Evolutionary conservation across 805 yeast genomes (phyloP).

Genomic region (Saccharomyces jurei): DNA sequence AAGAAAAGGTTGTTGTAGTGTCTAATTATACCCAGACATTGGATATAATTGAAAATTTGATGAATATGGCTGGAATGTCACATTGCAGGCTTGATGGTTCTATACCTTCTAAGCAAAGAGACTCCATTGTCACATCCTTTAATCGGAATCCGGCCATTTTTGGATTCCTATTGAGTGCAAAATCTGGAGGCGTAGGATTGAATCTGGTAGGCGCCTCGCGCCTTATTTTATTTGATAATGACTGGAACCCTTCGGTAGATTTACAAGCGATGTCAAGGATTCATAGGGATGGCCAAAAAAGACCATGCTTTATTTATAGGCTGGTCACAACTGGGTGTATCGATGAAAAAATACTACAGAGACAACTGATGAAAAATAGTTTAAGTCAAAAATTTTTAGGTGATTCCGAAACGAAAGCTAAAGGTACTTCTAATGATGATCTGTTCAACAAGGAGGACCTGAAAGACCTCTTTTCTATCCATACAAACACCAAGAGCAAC

Average conservation of each 20-base stretch:
- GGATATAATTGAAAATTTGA: slow-evolving; percentile 57
- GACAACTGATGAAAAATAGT: slow-evolving; percentile 79
- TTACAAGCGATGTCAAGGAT: slow-evolving; percentile 93
- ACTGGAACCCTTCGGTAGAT: slow-evolving; percentile 94
- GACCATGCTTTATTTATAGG: slow-evolving; percentile 73
- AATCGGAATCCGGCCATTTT: slow-evolving; percentile 44
- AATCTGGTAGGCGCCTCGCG: slow-evolving; percentile 87
- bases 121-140: slow-evolving; percentile 57
- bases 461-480: slow-evolving; percentile 63
- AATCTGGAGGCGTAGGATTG: slow-evolving; percentile 90
- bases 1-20: slow-evolving; percentile 75
- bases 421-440: slow-evolving; percentile 43
- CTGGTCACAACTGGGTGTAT: slow-evolving; percentile 80
- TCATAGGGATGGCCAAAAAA: slow-evolving; percentile 86
- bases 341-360: slow-evolving; percentile 88
- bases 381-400: slow-evolving; percentile 66
- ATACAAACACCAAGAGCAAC: slow-evolving; percentile 43
- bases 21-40: slow-evolving; percentile 85
- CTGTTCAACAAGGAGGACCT: slow-evolving; percentile 64
- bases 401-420: slow-evolving; percentile 17
- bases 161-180: slow-evolving; percentile 74
- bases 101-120: slow-evolving; percentile 61
- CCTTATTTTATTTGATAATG: slow-evolving; percentile 78
- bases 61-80: slow-evolving; percentile 41
- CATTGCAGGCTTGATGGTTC: slow-evolving; percentile 76